A percentile compares a stretch with the other conserved stretches of the same genome.
Evolutionary conservation across 2,329 filamentous ascomycete genomes (phyloP).

Genomic region (Akanthomyces muscarius): DNA sequence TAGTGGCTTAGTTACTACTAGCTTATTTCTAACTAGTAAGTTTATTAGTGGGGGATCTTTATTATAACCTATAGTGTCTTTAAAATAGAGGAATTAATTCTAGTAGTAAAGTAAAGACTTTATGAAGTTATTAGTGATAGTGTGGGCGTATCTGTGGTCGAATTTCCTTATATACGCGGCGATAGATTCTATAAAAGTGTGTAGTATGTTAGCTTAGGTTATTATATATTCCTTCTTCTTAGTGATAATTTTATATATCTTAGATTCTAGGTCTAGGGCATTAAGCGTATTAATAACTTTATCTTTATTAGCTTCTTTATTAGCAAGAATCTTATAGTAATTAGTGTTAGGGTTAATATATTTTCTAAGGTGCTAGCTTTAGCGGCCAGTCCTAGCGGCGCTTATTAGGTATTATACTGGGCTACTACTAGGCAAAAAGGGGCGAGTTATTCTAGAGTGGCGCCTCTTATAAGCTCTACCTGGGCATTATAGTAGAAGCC

Average conservation of each 20-base stretch:
- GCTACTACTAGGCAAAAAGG: too few species aligned
- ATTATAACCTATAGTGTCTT: too few species aligned
- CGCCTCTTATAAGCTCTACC: too few species aligned
- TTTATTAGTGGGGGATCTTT: too few species aligned
- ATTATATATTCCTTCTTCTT: not conserved
- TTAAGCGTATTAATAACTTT: not conserved
- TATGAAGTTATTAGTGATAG: not conserved
- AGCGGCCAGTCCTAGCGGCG: not conserved
- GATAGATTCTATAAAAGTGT: not conserved
- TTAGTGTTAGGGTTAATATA: not conserved
- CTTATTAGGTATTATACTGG: too few species aligned
- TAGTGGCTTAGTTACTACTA: too few species aligned
- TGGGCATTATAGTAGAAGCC: too few species aligned
- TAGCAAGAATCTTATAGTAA: not conserved
- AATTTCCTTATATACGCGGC: not conserved
- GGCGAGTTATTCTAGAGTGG: too few species aligned
- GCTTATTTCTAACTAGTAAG: too few species aligned
- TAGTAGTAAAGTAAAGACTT: not conserved
- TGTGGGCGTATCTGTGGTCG: not conserved
- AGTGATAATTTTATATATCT: not conserved
- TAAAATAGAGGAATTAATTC: not conserved
- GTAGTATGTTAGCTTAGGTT: not conserved
- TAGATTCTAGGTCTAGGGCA: not conserved
- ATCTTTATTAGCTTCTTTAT: not conserved
- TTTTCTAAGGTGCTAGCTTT: not conserved